Percentiles rank a stretch among this genome's conserved stretches.
phyloP scores from a whole-genome alignment of 352 stramenopile species.

The Globisporangium nodosum region DNA sequence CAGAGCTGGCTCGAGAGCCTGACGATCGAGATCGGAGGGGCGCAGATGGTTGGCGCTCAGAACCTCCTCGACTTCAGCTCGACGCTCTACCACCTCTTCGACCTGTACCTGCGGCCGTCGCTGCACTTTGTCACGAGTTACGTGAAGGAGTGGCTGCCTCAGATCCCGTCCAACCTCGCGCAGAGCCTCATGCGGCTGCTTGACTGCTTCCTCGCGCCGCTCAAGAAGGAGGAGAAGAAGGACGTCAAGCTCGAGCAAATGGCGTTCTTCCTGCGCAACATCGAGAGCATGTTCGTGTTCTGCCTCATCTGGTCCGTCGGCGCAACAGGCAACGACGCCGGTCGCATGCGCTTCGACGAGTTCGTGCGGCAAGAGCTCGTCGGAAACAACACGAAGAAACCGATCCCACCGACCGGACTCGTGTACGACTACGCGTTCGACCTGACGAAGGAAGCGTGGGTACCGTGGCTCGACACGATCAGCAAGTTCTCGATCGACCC shows the following conservation, averaged over 20 bases:
- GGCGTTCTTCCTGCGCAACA: constrained; percentile 59
- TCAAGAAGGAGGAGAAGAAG: constrained; percentile 86
- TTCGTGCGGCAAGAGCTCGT: constrained; percentile 85
- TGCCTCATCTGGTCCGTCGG: constrained; percentile 90
- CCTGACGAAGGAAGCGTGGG: constrained; percentile 68
- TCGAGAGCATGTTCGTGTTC: constrained; percentile 91
- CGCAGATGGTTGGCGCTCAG: constrained; percentile 26
- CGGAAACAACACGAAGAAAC: constrained; percentile 43
- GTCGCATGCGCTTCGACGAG: constrained; percentile 78
- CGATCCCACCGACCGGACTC: constrained; percentile 48
- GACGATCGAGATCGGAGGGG: constrained; percentile 44
- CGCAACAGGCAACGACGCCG: constrained; percentile 84
- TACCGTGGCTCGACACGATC: constrained; percentile 91
- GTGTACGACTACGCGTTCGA: constrained; percentile 93
- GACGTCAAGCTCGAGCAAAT: constrained; percentile 68
- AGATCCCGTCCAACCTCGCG: constrained; percentile 89
- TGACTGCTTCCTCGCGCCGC: constrained; percentile 86
- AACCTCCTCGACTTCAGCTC: constrained; percentile 44
- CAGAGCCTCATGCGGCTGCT: constrained; percentile 89
- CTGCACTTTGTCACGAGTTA: constrained; percentile 84
- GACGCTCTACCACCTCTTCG: constrained; percentile 75
- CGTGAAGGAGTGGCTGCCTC: constrained; percentile 89
- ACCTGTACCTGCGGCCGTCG: constrained; percentile 77
- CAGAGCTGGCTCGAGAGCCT: constrained; percentile 86
- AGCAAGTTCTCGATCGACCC: constrained; percentile 66